Base-by-base conservation (phyloP, 1,284 basidiomycete species). In the Melampsora medusae region DNA sequence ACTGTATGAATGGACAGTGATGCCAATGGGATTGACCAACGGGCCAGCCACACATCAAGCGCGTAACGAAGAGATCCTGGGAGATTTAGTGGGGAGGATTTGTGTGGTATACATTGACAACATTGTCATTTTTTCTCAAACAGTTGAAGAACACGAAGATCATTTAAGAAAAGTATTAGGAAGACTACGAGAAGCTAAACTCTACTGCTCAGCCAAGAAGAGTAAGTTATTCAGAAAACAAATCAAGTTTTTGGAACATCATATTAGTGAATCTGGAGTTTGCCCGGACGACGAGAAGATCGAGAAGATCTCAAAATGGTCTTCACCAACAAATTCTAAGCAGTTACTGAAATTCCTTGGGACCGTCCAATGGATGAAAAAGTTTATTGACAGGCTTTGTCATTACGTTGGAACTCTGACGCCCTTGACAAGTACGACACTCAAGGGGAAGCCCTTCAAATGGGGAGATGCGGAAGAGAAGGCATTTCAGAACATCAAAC, bases 71-170 rank as follows among this genome's bases (percentile, higher is more conserved):
- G n/a, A n/a, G n/a, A n/a, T n/a, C n/a, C n/a, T n/a, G n/a, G n/a
- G n/a, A n/a, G n/a, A n/a, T n/a, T n/a, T n/a, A n/a, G n/a, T n/a
- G n/a, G n/a, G n/a, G n/a, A n/a, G n/a, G n/a, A n/a, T n/a, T n/a
- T n/a, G n/a, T n/a, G n/a, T n/a, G n/a, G 82, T 85, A 0, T 86
- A 86, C 74, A 77, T 86, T 0, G 85, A 87, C 77, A 82, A 86
- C 69, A 86, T 86, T 60, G 80, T 86, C 38, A 85, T 86, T 61
- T 86, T 83, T 82, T 85, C 84, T 0, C 0, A 83, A 0, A 78
- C 78, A 0, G 16, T 83, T 0, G 82, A 83, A 12, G 83, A 86
- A 69, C 85, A 86, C 10, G 38, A 42, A 42, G 1, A 9, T 12
- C 38, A 42, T 42, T 4, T 42, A 12, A 4, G 38, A 7, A 4